Evolutionary conservation across 1,284 basidiomycete species (phyloP), one percentile per base, ranked within the genome.

Genomic region (Pascua guehoae): DNA sequence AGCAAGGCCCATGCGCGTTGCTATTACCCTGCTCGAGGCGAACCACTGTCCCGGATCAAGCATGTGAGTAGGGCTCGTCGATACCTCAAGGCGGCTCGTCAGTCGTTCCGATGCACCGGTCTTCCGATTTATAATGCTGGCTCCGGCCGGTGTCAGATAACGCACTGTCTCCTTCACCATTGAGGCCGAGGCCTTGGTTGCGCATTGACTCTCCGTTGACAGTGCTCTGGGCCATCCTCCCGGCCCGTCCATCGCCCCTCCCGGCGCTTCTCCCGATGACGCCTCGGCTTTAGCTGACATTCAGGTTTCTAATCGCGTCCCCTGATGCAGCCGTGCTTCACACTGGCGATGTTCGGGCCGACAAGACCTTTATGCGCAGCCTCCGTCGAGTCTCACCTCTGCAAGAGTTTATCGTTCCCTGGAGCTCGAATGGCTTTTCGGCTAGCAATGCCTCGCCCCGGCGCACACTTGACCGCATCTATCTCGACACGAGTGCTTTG

Each of bases 21-120:
- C 80, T 0, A 82, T 96, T 57, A 95, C 91, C 0, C 80, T 90
- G 4, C 77, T 97, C 14, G 88, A 94, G 65, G 92, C 94, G 1
- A 97, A 97, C 69, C 94, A 97, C 71, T 96, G 92, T 73, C 91
- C 91, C 11, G 94, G 94, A 0, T 87, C 90, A 0, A 85, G 90
- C 37, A 96, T 97, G 93, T 93, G 67, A 47, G 85, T 18, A 15
- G 17, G 8, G 42, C 14, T 12, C 15, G n/a, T 39, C 2, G 10
- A 9, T 57, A 16, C 41, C 51, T 59, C 40, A 51, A 38, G n/a
- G 12, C 12, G 8, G 24, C 24, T 32, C 4, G 24, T 32, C 24
- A 4, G 24, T 32, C 24, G 7, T 32, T 32, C 24, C 24, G 24
- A 32, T 32, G 24, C 24, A 32, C 24, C 24, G 24, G 24, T 7